These are phyloP conservation scores for Drosera spatulata DNA, from an alignment of 179 eudicot species.

Conservation along the genomic window DNA sequence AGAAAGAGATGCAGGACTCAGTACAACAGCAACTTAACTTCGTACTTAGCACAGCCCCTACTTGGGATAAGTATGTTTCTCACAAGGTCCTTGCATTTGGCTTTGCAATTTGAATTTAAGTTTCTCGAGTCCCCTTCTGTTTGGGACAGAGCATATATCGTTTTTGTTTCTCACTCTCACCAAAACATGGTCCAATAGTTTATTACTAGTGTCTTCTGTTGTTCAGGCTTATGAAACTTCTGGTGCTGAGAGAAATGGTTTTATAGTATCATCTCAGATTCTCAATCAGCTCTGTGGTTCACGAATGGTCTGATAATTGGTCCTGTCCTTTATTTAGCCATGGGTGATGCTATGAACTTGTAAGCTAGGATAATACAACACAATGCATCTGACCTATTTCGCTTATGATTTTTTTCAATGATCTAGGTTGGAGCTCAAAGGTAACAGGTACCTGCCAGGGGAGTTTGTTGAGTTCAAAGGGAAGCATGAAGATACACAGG, in stretches of 20 bases:
- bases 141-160: too few relatives aligned
- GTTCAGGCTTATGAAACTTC: background rate
- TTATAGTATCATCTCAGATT: too few relatives aligned
- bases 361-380: too few relatives aligned
- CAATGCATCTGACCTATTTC: too few relatives aligned
- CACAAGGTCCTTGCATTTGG: background rate
- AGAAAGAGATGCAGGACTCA: conserved; percentile 72
- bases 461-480: conserved; percentile 90
- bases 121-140: background rate
- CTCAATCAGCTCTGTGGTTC: too few relatives aligned
- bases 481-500: conserved; percentile 60
- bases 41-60: conserved; percentile 67
- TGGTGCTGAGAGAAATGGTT: too few relatives aligned
- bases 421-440: conserved; percentile 75
- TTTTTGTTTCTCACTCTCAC: too few relatives aligned
- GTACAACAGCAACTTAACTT: conserved; percentile 49
- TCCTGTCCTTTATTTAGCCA: too few relatives aligned
- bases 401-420: background rate
- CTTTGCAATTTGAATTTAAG: background rate
- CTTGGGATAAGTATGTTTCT: conserved; percentile 73
- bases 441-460: conserved; percentile 57
- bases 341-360: too few relatives aligned
- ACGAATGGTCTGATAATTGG: too few relatives aligned
- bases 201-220: background rate
- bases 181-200: too few relatives aligned